A percentile compares a stretch with the other conserved stretches of the same genome.
Evolutionary conservation across 73 alveolate genomes (phyloP).

Genomic region (Tetrahymena malaccensis): DNA sequence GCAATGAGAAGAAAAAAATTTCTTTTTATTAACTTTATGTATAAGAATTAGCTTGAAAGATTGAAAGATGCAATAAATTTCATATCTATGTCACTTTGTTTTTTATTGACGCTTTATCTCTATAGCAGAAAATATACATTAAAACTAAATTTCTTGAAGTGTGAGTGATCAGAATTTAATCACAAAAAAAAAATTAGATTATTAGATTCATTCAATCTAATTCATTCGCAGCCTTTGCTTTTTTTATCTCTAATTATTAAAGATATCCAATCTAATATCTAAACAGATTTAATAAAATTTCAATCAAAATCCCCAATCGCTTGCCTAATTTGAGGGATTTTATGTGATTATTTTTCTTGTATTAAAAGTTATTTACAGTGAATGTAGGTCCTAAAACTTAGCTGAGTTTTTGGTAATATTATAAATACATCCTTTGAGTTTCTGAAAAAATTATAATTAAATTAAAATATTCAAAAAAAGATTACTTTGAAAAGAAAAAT

Average conservation of each 20-base stretch:
- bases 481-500: neutral
- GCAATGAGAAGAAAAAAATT: neutral
- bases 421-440: neutral
- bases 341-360: neutral
- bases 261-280: neutral
- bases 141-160: neutral
- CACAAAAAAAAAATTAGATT: neutral
- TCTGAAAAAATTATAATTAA: neutral
- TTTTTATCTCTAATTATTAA: neutral
- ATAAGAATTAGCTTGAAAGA: neutral
- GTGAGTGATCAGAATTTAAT: neutral
- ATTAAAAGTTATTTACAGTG: neutral
- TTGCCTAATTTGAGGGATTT: neutral
- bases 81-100: neutral
- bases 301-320: neutral
- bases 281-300: neutral
- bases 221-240: neutral
- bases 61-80: neutral
- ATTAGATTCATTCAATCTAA: neutral
- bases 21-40: neutral
- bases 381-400: neutral
- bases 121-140: neutral
- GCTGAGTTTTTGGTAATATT: neutral
- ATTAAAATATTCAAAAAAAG: neutral
- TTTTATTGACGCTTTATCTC: neutral